Percentiles rank a stretch among this genome's conserved stretches.
phyloP scores from a whole-genome alignment of 176 grass and related monocot species.

The Tillandsia fasciculata region DNA sequence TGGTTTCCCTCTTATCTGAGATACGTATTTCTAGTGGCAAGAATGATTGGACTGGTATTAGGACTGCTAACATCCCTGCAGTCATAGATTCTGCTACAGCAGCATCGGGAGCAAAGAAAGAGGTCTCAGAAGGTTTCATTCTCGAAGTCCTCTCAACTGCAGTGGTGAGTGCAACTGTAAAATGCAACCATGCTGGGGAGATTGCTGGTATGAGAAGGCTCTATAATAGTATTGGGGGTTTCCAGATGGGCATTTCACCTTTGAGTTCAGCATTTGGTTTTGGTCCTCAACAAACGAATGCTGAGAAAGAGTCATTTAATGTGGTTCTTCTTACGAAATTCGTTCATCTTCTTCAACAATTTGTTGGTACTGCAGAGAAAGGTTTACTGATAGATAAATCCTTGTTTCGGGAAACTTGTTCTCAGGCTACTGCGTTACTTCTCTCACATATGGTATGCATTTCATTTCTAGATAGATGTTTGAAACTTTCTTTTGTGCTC shows the following conservation, averaged over 20 bases:
- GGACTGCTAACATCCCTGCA: constrained; percentile 88
- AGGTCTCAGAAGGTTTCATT: constrained; percentile 68
- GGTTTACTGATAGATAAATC: constrained; percentile 68
- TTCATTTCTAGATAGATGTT: constrained; percentile 6
- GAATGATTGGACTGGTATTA: constrained; percentile 96
- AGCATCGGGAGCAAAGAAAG: constrained; percentile 94
- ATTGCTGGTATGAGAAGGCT: constrained; percentile 98
- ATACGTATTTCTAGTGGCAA: constrained; percentile 96
- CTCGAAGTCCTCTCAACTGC: constrained; percentile 97
- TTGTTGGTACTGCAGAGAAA: constrained; percentile 85
- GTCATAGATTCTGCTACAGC: constrained; percentile 96
- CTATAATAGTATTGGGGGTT: constrained; percentile 88
- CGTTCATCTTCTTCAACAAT: constrained; percentile 81
- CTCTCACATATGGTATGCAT: constrained; percentile 79
- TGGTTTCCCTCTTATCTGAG: constrained; percentile 95
- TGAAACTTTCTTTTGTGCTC: constrained; percentile 1
- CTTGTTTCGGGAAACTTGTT: constrained; percentile 94
- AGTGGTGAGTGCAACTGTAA: constrained; percentile 87
- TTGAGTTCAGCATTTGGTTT: constrained; percentile 25
- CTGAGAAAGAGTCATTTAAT: constrained; percentile 63
- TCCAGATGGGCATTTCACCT: constrained; percentile 56
- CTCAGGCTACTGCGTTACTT: constrained; percentile 92
- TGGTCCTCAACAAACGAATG: constrained; percentile 38
- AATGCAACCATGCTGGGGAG: constrained; percentile 98
- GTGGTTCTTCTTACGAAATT: constrained; percentile 89